Base-by-base conservation (phyloP, 768 basidiomycete species). In the Vishniacozyma victoriae region DNA sequence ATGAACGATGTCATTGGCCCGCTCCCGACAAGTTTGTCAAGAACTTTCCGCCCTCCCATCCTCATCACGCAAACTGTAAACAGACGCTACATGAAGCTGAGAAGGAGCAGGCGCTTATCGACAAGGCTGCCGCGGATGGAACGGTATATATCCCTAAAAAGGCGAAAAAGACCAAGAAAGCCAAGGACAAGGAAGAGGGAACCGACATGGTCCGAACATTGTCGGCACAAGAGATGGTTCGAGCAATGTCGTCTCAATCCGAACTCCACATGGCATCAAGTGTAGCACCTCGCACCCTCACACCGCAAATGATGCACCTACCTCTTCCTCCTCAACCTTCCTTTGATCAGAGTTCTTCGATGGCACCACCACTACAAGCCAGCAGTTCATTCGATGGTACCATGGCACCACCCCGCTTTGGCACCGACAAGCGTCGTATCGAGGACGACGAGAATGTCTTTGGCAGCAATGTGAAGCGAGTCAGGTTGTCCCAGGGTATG, bases 21-120 rank as follows among this genome's bases (percentile, higher is more conserved):
- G 45, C 55, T 5, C 59, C 63, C 36, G 53, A 63, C 49, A 63
- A 63, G 35, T 67, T 67, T 40, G 61, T 63, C 56, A 67, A 67
- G 55, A 67, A 63, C 43, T 63, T 67, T 37, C 61, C 61, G 2
- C 25, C 52, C 14, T 50, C 50, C 1, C 64, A 67, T 38, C 56
- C 56, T 25, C 64, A 67, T 44, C 62, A 63, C 42, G 46, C 46
- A 0, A 46, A 44, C 16, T 67, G 64, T 47, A 48, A 58, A 20
- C 64, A 67, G 38, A 67, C 64, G 4, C 14, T 59, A 33, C 62
- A 67, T 38, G 64, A 67, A 41, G 29, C 43, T 27, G 45, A 46
- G 5, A 67, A 67, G 42, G 64, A 67, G 57, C 42, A 50, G 35
- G 64, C 61, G 29, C 57, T 57, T 9, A 67, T 63, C 31, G 59